Percentiles rank a stretch among this genome's conserved stretches.
Conservation (phyloP, 305 asterid genomes). For the Plantago lanceolata region DNA sequence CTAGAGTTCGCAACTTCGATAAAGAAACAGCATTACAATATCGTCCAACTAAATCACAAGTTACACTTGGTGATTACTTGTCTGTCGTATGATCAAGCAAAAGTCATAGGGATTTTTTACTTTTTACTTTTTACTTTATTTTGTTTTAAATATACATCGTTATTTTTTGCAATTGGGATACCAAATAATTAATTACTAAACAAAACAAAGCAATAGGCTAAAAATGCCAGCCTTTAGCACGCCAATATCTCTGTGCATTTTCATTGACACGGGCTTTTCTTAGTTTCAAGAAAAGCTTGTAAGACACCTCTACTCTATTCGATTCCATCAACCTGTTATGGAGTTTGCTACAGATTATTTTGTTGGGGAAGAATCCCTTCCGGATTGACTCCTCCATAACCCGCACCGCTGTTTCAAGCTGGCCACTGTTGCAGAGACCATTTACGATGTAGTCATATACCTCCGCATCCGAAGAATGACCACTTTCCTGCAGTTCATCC, state of each 20-base stretch:
- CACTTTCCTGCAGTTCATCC: constrained; percentile 80
- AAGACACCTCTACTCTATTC: constrained; percentile 63
- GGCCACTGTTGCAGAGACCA: constrained; percentile 78
- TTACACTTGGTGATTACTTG: too few relatives aligned
- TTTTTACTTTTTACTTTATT: too few relatives aligned
- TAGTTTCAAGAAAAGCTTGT: constrained; percentile 62
- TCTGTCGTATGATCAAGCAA: too few relatives aligned
- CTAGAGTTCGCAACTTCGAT: too few relatives aligned
- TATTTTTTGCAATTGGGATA: too few relatives aligned
- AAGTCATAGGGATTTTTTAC: too few relatives aligned
- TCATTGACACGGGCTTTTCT: constrained; percentile 57
- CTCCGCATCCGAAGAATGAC: constrained; percentile 62
- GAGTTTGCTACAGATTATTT: constrained; percentile 68
- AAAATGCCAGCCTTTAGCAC: constrained; percentile 89
- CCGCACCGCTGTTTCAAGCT: constrained; percentile 61
- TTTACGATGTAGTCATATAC: constrained; percentile 67
- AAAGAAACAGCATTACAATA: too few relatives aligned
- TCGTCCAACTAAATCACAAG: too few relatives aligned
- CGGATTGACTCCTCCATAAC: constrained; percentile 66
- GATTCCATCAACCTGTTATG: constrained; percentile 63
- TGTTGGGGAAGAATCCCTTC: constrained; percentile 66
- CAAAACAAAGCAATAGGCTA: constrained; percentile 19
- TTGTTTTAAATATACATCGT: too few relatives aligned
- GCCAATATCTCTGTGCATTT: constrained; percentile 72
- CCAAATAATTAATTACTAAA: neutral